Base-by-base conservation (phyloP, 164 flowering plant species). In the Stephania japonica region DNA sequence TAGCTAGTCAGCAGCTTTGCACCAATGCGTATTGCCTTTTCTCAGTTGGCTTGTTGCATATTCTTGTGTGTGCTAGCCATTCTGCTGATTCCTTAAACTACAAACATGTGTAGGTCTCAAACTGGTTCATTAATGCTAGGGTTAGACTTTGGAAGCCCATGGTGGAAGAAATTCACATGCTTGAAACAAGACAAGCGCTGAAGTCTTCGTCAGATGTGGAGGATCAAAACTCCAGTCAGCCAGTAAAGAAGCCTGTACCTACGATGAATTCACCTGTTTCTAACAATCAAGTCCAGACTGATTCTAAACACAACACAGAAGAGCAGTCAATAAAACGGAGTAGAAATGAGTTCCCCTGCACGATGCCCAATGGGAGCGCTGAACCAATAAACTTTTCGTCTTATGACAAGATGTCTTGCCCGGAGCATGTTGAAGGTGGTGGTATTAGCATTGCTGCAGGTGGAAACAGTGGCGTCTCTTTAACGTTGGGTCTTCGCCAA, bases 101-200 rank as follows among this genome's bases (percentile, higher is more conserved):
- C 21, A 18, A 70, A 63, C 12, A 18, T 72, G 42, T 71, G 62
- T 80, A 92, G 95, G 95, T 90, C 38, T 90, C 95, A 0, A 90
- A 89, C 75, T 91, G 96, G 98, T 92, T 90, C 75, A 88, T 90
- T 68, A 92, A 92, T 81, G 97, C 97, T 42, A 86, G 95, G 81
- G 97, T 92, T 25, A 82, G 97, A 78, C 84, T 90, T 4, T 92
- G 97, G 95, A 90, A 90, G 80, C 95, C 97, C 32, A 90, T 92
- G 93, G 95, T 90, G 19, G 95, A 89, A 80, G 93, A 90, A 73
- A 86, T 90, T 73, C 93, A 92, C 83, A 79, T 76, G 79, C 89
- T 92, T 0, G 97, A 92, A 77, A 84, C 88, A 43, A 75, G 84
- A 21, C 90, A 91, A 75, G 76, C 75, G 61, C 85, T 84, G 72